Evolutionary conservation across 768 basidiomycete species (phyloP).

Genomic region (Tricholomella constricta): DNA sequence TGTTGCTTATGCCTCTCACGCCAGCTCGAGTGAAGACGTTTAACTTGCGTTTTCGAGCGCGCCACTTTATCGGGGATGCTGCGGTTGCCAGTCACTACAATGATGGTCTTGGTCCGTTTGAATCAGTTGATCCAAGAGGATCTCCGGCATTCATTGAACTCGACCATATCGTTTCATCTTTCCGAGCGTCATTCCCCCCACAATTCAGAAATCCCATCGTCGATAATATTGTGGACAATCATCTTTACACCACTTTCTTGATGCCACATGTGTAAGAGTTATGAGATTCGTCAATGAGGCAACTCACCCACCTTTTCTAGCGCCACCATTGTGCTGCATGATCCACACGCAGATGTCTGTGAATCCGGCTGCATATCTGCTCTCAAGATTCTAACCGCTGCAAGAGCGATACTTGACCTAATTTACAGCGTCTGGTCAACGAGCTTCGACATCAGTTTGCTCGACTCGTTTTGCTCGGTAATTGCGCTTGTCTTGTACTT

Average conservation of each 20-base stretch:
- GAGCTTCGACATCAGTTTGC: conserved; percentile 68
- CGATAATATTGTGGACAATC: conserved; percentile 58
- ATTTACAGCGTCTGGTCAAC: conserved; percentile 69
- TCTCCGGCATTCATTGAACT: conserved; percentile 66
- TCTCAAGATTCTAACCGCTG: conserved; percentile 65
- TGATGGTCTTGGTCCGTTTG: conserved; percentile 39
- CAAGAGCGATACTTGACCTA: conserved; percentile 66
- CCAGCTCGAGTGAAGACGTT: conserved; percentile 59
- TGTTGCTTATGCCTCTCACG: not conserved
- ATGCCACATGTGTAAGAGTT: conserved; percentile 44
- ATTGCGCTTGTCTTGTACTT: conserved; percentile 21
- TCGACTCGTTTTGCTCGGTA: conserved; percentile 74
- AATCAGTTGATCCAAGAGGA: conserved; percentile 58
- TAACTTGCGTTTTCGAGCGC: conserved; percentile 64
- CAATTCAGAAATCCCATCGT: conserved; percentile 58
- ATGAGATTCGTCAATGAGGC: not conserved
- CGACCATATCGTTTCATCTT: conserved; percentile 57
- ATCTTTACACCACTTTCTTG: conserved; percentile 52
- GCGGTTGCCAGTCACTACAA: conserved; percentile 42
- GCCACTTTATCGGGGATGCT: conserved; percentile 60
- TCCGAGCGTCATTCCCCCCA: conserved; percentile 58
- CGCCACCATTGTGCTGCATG: conserved; percentile 70
- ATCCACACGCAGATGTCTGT: conserved; percentile 69
- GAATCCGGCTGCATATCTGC: conserved; percentile 66
- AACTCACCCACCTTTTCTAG: conserved; percentile 35